Evolutionary conservation across 2,329 filamentous ascomycete species (phyloP), one percentile per base, ranked within the genome.

Genomic region (Pseudohalonectria lignicola): DNA sequence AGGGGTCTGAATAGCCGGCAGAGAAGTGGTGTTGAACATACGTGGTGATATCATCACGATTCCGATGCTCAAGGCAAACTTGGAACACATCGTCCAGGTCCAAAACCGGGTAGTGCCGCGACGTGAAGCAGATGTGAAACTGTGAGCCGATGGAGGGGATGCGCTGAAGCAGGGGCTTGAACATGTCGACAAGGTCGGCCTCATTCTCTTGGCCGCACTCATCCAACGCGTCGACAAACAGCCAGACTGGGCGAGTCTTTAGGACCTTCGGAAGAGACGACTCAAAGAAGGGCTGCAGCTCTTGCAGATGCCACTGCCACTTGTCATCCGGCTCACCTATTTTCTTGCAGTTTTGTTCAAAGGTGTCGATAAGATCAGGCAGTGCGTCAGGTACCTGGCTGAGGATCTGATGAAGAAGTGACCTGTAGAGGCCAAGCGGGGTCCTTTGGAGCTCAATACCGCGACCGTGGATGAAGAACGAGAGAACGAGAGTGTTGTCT

Each of bases 401-500:
- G 4, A 59, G 52, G n/a, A 55, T 10, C 9, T 60, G 54, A 39
- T 60, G 44, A 8, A 62, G 37, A 1, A 62, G 39, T 2, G 56
- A 49, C 12, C 58, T 49, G 36, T 54, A 55, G 39, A 63, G 48
- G 4, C 60, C 61, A 2, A 56, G 20, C 0, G 43, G 48, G 0
- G 47, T 47, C 37, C 46, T 57, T 42, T 63, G 55, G 4, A 63
- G 47, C 4, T 44, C 28, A 10, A 36, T 28, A 7, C 59, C 57
- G 5, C 53, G 50, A 9, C 45, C 52, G 19, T 61, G 53, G 39
- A 63, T 61, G 44, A 61, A 62, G 46, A 61, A 63, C 0, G 45
- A 49, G 5, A 60, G 42, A 4, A 50, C 26, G 6, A 40, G 18
- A n/a, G n/a, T 16, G 23, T 29, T 4, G n/a, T 23, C 12, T 26